Evolutionary conservation across 2,329 filamentous ascomycete species (phyloP).

Genomic region (Talaromyces sp.): DNA sequence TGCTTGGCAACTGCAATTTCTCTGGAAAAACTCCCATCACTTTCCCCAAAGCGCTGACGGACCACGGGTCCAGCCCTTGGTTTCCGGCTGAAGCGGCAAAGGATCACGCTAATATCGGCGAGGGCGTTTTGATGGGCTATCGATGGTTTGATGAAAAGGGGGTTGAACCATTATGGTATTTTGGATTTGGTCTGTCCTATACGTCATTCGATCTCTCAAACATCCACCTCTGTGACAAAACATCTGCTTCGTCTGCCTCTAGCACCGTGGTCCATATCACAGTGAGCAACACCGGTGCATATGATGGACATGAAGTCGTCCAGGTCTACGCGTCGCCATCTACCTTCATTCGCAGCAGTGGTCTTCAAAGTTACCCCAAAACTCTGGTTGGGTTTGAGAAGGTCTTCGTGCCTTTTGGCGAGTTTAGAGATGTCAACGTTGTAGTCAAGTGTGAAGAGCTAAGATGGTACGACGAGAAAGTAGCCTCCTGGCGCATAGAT

Average conservation of each 20-base stretch:
- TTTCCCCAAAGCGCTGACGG: neutral
- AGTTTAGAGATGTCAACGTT: neutral
- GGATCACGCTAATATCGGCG: slow-evolving; percentile 72
- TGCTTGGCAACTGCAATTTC: slow-evolving; percentile 69
- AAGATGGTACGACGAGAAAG: neutral
- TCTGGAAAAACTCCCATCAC: neutral
- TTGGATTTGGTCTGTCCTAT: slow-evolving; percentile 75
- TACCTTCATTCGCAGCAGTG: too few species aligned
- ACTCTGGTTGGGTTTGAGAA: neutral
- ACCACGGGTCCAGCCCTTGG: slow-evolving; percentile 61
- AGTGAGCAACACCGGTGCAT: neutral
- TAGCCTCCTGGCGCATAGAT: neutral
- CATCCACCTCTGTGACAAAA: neutral
- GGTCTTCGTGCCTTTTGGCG: neutral
- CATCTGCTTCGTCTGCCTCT: too few species aligned
- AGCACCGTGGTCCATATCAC: neutral
- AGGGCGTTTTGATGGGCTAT: slow-evolving; percentile 74
- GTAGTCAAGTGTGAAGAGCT: neutral
- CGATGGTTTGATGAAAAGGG: slow-evolving; percentile 68
- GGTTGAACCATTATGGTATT: slow-evolving; percentile 67
- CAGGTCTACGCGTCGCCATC: neutral
- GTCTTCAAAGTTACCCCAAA: neutral
- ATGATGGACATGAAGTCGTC: slow-evolving; percentile 1
- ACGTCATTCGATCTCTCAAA: slow-evolving; percentile 59
- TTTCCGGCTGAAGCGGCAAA: slow-evolving; percentile 62